Evolutionary conservation across 495 filamentous ascomycete species (phyloP), one percentile per base, ranked within the genome.

Genomic region (Lasiosphaeris hirsuta): DNA sequence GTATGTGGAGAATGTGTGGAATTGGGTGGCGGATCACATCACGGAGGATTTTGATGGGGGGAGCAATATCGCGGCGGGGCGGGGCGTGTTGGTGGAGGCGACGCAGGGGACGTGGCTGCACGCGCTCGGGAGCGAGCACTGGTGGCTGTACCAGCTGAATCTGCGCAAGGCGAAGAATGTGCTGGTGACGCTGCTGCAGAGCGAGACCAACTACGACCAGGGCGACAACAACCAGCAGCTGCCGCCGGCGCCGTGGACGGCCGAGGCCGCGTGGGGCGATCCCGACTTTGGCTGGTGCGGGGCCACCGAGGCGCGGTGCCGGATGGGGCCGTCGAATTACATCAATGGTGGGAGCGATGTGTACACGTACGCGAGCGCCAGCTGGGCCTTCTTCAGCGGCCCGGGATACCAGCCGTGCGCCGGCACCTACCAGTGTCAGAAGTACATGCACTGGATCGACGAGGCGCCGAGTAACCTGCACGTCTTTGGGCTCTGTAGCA

Each of bases 141-240:
- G 83, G 69, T 78, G 80, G 52, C 74, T 93, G 6, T 91, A 90
- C 61, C 86, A 93, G 61, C 89, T 91, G 66, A 86, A 91, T 53
- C 69, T 92, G 51, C 70, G 81, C 38, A 83, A 82, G 54, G 88
- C 92, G 0, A 72, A 84, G 50, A 88, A 92, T 63, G 80, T 96
- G 38, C 86, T 89, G 66, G 86, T 94, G 73, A 83, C 80, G 9
- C 66, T 90, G 60, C 89, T 96, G 48, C 92, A 97, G 67, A 84
- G 86, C 23, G 92, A 97, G 69, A 96, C 92, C 0, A 90, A 92
- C 48, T 96, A 96, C 75, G 90, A 87, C 76, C 90, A 94, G 73
- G 79, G 83, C 44, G 92, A 95, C 71, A 87, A 92, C 23, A 80
- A 81, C 63, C 79, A 11, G 9, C 49, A 56, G 47, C 14, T 56